Evolutionary conservation across 1,284 basidiomycete species (phyloP).

Genomic region (Apiotrichum veenhuisii): DNA sequence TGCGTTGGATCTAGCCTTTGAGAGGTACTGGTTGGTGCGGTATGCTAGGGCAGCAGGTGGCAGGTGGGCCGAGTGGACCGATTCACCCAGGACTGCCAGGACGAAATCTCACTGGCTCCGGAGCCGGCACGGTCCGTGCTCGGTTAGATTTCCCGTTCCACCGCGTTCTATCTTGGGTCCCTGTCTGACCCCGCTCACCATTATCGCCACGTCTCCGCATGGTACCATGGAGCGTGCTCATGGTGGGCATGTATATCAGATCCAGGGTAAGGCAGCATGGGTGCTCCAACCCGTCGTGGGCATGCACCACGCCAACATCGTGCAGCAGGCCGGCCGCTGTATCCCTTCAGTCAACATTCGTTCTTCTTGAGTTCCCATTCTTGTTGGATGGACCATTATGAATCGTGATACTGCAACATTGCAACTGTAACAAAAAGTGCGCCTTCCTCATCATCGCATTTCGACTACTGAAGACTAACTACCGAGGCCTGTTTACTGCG

Average conservation of each 20-base stretch:
- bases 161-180: background rate
- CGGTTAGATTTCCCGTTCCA: background rate
- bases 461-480: background rate
- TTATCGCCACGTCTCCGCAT: background rate
- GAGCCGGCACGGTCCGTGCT: no score
- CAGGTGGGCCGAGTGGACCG: background rate
- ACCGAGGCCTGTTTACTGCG: background rate
- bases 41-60: background rate
- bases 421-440: background rate
- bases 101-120: background rate
- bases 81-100: background rate
- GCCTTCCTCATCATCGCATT: background rate
- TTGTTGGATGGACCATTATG: no score
- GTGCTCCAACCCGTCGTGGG: no score
- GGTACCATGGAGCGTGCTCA: background rate
- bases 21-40: background rate
- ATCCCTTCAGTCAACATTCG: no score
- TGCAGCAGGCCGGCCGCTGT: no score
- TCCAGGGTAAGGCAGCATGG: no score
- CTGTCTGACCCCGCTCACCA: background rate
- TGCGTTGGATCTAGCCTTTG: background rate
- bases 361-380: no score
- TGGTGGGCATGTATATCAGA: no score
- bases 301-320: no score
- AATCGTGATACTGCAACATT: background rate